phyloP scores from a whole-genome alignment of 176 grass and related monocot genomes.

The Typha latifolia region DNA sequence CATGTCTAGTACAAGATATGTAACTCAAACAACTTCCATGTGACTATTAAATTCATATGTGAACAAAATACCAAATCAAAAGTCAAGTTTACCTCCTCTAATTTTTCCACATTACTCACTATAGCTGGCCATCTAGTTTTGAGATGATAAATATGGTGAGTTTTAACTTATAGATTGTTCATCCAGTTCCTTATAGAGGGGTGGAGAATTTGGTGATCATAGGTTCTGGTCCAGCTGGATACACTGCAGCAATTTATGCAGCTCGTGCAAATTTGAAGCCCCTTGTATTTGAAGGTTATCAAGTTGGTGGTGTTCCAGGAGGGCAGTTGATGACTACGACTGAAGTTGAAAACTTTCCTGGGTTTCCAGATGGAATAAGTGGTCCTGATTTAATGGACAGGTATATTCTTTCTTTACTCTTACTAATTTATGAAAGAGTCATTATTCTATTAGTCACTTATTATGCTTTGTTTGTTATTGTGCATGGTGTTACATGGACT shows the following conservation, averaged over 20 bases:
- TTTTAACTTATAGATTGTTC: not conserved
- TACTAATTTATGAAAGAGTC: not conserved
- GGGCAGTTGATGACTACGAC: conserved; percentile 98
- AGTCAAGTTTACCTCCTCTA: too few relatives aligned
- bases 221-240: conserved; percentile 87
- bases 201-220: conserved; percentile 97
- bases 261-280: conserved; percentile 93
- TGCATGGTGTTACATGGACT: not conserved
- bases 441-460: too few relatives aligned
- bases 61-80: too few relatives aligned
- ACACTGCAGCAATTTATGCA: conserved; percentile 84
- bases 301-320: conserved; percentile 81
- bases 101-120: too few relatives aligned
- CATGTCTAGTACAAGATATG: too few relatives aligned
- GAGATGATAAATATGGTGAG: too few relatives aligned
- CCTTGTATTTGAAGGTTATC: conserved; percentile 88
- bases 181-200: conserved; percentile 36
- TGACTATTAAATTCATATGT: too few relatives aligned
- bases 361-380: conserved; percentile 84
- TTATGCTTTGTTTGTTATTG: not conserved
- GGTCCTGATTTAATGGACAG: conserved; percentile 99
- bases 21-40: too few relatives aligned
- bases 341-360: conserved; percentile 95
- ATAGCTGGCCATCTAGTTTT: too few relatives aligned
- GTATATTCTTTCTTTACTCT: conserved; percentile 22